Percentiles rank a stretch among this genome's conserved stretches.
phyloP scores from a whole-genome alignment of 2,329 filamentous ascomycete genomes.

The Cercospora sp. region DNA sequence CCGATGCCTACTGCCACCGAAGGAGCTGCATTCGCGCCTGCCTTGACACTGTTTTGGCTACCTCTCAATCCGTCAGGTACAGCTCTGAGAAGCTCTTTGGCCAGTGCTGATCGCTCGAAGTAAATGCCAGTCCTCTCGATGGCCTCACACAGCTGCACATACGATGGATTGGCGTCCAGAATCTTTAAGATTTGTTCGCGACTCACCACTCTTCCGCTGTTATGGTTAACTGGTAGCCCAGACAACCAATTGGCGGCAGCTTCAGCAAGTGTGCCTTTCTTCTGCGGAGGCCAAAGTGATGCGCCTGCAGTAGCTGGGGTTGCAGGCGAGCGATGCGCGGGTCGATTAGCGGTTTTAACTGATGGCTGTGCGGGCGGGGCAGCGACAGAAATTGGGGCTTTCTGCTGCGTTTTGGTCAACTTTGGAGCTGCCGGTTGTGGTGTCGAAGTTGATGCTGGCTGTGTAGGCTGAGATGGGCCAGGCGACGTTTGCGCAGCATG shows the following conservation, averaged over 20 bases:
- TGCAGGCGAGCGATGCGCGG: conserved; percentile 2
- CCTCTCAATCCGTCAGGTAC: conserved; percentile 42
- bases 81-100: conserved; percentile 51
- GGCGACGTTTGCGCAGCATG: conserved; percentile 18
- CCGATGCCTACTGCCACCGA: neutral
- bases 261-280: conserved; percentile 53
- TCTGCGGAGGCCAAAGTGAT: conserved; percentile 55
- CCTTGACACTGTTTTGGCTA: conserved; percentile 24
- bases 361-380: conserved; percentile 5
- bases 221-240: conserved; percentile 47
- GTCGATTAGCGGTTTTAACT: neutral
- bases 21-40: conserved; percentile 1
- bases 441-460: conserved; percentile 7
- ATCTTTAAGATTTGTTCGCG: conserved; percentile 48
- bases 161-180: conserved; percentile 57
- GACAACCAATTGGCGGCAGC: conserved; percentile 53
- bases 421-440: neutral
- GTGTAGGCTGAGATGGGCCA: conserved; percentile 15
- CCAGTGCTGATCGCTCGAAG: conserved; percentile 56
- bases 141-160: conserved; percentile 56
- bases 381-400: neutral
- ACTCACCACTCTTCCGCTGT: conserved; percentile 43
- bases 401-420: conserved; percentile 12
- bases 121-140: conserved; percentile 53
- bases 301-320: conserved; percentile 12